Base-by-base conservation (phyloP, 129 eudicot species). In the Scalesia atractyloides region DNA sequence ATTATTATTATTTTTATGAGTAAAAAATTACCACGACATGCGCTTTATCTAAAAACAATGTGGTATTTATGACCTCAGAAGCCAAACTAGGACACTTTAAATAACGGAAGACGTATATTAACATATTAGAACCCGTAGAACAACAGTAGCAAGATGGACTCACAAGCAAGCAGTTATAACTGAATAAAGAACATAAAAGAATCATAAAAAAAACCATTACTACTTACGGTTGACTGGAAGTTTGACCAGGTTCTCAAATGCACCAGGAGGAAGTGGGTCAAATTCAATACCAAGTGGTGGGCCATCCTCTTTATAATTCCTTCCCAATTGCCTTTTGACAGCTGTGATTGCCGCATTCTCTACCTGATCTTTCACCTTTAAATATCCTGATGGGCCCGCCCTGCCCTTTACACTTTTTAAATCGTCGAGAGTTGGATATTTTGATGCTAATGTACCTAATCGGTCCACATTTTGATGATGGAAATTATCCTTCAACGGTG, bases 241-340 rank as follows among this genome's bases (percentile, higher is more conserved):
- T 82, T 54, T 82, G 79, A 24, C 72, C 50, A 83, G 70, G 52
- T 86, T 86, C 80, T 90, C 96, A 82, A 95, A 95, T 70, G 99
- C 99, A 53, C 83, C 97, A 51, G 97, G 96, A 17, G 99, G 97
- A 79, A 86, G 97, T 26, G 88, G 81, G 63, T 95, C 99, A 82
- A 90, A 95, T 17, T 86, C 94, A 78, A 91, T 84, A 66, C 94
- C 94, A 79, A 95, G 97, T 53, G 96, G 84, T 24, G 99, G 99
- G 39, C 99, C 97, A 76, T 95, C 96, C 74, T 75, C 88, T 33
- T 84, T 77, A 79, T 88, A 95, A 65, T 82, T 82, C 61, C 92
- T 88, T 49, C 97, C 99, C 68, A 95, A 79, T 86, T 95, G 99
- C 92, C 91, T 81, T 86, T 91, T 95, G 24, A 95, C 97, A 26